Percentiles rank a stretch among this genome's conserved stretches.
Conservation (phyloP, 768 basidiomycete genomes). For the Chlorophyllum brunneum region DNA sequence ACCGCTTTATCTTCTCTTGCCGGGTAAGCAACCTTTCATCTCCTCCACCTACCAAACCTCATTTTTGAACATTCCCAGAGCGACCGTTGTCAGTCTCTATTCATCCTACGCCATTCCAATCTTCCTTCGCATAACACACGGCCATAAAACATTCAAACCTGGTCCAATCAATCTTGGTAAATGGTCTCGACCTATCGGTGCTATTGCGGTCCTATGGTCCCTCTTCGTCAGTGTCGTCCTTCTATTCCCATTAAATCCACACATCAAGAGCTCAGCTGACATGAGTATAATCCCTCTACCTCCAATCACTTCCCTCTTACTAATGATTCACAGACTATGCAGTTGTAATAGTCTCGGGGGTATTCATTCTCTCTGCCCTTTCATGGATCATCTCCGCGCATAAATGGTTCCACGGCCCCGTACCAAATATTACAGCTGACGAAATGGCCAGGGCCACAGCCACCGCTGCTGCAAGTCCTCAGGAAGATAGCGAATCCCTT, state of each 20-base stretch:
- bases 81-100: conserved; percentile 30
- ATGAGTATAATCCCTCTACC: conserved; percentile 27
- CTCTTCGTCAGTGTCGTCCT: conserved; percentile 29
- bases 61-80: conserved; percentile 19
- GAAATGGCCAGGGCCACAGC: conserved; percentile 8
- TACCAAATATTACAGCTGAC: conserved; percentile 41
- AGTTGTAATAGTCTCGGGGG: conserved; percentile 59
- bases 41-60: background rate
- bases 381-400: conserved; percentile 67
- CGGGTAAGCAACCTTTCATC: conserved; percentile 21
- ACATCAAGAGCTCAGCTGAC: conserved; percentile 17
- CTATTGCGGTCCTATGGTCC: conserved; percentile 26
- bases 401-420: conserved; percentile 70
- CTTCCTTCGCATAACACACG: conserved; percentile 31
- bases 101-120: conserved; percentile 36
- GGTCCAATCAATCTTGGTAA: conserved; percentile 30
- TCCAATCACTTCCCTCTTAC: background rate
- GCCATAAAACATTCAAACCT: conserved; percentile 27
- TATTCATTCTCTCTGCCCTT: conserved; percentile 59
- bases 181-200: conserved; percentile 27
- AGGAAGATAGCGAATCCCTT: too few species aligned
- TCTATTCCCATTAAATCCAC: conserved; percentile 27
- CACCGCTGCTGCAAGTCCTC: too few species aligned
- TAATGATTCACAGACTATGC: conserved; percentile 50
- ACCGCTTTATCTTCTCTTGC: conserved; percentile 29